These are phyloP conservation scores for Russula brevipes DNA, from an alignment of 768 basidiomycete species.

Conservation along the genomic window DNA sequence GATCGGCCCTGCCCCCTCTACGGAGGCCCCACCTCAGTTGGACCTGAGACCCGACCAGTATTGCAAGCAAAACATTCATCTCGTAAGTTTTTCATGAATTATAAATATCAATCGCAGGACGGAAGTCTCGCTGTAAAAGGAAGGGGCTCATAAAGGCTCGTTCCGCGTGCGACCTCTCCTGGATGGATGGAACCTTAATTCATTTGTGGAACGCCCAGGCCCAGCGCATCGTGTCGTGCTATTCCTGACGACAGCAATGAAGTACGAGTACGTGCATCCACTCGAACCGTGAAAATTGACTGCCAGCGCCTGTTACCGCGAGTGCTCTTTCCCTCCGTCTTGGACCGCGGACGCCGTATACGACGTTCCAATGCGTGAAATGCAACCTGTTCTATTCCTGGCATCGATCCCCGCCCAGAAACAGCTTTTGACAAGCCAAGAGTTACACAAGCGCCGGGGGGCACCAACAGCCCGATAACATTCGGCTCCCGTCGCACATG, in stretches of 20 bases:
- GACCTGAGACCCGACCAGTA: neutral
- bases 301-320: neutral
- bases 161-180: neutral
- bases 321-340: neutral
- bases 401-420: neutral
- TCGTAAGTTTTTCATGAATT: neutral
- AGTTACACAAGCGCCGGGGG: neutral
- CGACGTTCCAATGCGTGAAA: neutral
- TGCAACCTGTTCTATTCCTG: neutral
- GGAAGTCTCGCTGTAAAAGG: neutral
- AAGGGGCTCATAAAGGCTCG: neutral
- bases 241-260: neutral
- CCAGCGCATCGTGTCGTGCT: neutral
- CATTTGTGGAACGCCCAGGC: neutral
- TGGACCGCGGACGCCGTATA: neutral
- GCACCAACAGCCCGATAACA: neutral
- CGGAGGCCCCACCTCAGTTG: neutral
- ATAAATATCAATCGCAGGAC: neutral
- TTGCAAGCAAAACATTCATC: neutral
- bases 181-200: neutral
- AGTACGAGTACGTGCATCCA: neutral
- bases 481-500: neutral
- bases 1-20: constrained; percentile 5
- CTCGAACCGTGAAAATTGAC: neutral
- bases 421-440: neutral